phyloP scores from a whole-genome alignment of 78 protist genomes.

The Paulinella micropora region DNA sequence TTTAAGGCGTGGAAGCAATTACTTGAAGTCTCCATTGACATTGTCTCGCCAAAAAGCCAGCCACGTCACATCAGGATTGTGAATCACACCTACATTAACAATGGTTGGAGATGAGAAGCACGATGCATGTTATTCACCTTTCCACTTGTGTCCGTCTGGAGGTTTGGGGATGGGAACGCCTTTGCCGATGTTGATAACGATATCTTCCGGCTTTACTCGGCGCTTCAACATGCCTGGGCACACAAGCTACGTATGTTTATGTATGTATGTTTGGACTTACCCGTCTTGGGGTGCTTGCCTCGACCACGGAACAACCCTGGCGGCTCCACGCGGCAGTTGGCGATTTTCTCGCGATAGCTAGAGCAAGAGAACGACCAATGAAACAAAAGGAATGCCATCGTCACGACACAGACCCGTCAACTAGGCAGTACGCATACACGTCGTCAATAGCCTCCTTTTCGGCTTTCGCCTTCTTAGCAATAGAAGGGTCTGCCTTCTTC shows the following conservation, averaged over 20 bases:
- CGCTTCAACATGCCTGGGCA: conserved; percentile 79
- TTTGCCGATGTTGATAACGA: conserved; percentile 76
- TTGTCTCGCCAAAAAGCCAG: conserved; percentile 86
- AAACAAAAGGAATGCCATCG: conserved; percentile 21
- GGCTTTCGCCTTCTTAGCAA: conserved; percentile 1
- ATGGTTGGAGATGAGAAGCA: too few species aligned
- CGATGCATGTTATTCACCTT: too few species aligned
- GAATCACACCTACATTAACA: too few species aligned
- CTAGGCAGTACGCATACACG: conserved; percentile 49
- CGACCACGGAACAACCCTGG: conserved; percentile 98
- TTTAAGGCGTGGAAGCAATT: too few species aligned
- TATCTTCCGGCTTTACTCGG: conserved; percentile 83
- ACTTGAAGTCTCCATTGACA: conserved; percentile 49
- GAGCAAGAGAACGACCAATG: background rate
- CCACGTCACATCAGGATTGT: conserved; percentile 77
- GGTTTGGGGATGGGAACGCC: conserved; percentile 70
- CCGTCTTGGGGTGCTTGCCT: conserved; percentile 90
- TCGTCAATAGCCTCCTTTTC: conserved; percentile 40
- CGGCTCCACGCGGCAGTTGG: conserved; percentile 86
- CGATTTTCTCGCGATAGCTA: conserved; percentile 39
- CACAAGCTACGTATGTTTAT: too few species aligned
- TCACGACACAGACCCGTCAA: conserved; percentile 89
- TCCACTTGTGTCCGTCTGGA: conserved; percentile 26
- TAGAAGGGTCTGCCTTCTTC: conserved; percentile 54
- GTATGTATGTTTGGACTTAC: too few species aligned